These are phyloP conservation scores for Canna indica DNA, from an alignment of 176 grass and related monocot species.

Conservation along the genomic window DNA sequence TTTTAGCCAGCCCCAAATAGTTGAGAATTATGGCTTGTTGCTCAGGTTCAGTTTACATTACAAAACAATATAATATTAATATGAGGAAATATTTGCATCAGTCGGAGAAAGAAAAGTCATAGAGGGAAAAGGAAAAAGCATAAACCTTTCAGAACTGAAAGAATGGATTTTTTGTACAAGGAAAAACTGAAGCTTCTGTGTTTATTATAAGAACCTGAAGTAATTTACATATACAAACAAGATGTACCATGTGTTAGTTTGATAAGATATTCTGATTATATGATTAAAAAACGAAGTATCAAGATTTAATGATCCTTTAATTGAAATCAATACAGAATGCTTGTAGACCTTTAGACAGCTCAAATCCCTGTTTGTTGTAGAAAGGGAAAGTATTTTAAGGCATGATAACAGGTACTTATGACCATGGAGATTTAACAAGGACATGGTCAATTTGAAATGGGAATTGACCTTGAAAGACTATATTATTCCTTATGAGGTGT, in stretches of 20 bases:
- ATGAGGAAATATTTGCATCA: neutral
- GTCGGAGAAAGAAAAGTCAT: neutral
- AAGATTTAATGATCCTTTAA: neutral
- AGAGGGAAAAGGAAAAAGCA: neutral
- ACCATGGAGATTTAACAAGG: slow-evolving; percentile 4
- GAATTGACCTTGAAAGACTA: slow-evolving; percentile 17
- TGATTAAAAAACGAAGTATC: neutral
- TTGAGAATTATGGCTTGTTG: neutral
- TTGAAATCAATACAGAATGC: slow-evolving; percentile 5
- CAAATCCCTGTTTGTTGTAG: slow-evolving; percentile 9
- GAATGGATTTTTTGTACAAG: neutral
- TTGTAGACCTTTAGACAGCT: slow-evolving; percentile 9
- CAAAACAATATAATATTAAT: neutral
- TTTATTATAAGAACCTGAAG: neutral
- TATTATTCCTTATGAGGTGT: slow-evolving; percentile 8
- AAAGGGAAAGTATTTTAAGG: slow-evolving; percentile 20
- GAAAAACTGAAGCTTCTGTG: neutral
- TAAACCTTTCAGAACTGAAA: neutral
- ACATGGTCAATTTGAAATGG: slow-evolving; percentile 17
- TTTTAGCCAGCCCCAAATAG: neutral
- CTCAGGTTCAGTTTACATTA: neutral
- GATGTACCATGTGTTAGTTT: neutral
- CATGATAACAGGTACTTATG: slow-evolving; percentile 16
- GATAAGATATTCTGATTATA: neutral
- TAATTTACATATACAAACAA: neutral